Evolutionary conservation across 495 filamentous ascomycete genomes (phyloP).

Genomic region (Xylaria bambusicola): DNA sequence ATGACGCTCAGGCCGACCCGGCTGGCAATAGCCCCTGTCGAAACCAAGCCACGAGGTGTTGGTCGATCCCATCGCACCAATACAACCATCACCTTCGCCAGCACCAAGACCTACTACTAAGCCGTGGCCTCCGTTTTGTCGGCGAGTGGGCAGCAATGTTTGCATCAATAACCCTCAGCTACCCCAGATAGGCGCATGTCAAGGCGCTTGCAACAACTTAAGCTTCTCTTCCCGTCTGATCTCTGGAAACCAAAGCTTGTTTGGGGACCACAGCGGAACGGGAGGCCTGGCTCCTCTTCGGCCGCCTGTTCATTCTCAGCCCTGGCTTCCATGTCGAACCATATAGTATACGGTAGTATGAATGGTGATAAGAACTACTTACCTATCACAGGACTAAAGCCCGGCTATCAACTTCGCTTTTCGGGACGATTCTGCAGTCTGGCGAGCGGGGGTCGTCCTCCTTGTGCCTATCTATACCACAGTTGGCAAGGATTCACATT

Average conservation of each 20-base stretch:
- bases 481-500: neutral
- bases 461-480: neutral
- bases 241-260: slow-evolving; percentile 6
- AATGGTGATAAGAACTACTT: too few species aligned
- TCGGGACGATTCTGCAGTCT: too few species aligned
- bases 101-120: slow-evolving; percentile 8
- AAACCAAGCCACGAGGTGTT: slow-evolving; percentile 1
- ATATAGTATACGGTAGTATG: neutral
- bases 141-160: neutral
- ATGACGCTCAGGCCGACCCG: neutral
- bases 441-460: neutral
- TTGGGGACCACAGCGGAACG: slow-evolving; percentile 1
- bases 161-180: neutral
- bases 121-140: neutral
- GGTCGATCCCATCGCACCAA: neutral
- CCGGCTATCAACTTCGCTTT: too few species aligned
- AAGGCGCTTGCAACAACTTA: slow-evolving; percentile 11
- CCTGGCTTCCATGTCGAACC: neutral
- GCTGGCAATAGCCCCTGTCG: slow-evolving; percentile 6
- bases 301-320: neutral
- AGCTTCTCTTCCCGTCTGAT: slow-evolving; percentile 10
- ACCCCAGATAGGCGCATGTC: slow-evolving; percentile 2
- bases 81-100: neutral
- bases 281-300: neutral
- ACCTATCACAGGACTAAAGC: too few species aligned